Percentiles rank a stretch among this genome's conserved stretches.
phyloP scores from a whole-genome alignment of 2,329 filamentous ascomycete species.

The Venturia carpophila region DNA sequence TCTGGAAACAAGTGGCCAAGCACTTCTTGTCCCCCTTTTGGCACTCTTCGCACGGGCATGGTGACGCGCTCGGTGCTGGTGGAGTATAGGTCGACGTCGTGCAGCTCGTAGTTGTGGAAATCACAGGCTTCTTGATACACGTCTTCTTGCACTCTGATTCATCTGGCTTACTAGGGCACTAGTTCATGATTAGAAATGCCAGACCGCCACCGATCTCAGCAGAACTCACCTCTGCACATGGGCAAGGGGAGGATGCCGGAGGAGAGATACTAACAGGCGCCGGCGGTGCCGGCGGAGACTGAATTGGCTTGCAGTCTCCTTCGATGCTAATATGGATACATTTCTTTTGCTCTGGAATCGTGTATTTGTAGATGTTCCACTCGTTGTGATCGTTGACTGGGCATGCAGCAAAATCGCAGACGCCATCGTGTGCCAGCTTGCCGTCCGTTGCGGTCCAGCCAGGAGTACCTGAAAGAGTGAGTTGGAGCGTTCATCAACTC shows the following conservation, averaged over 20 bases:
- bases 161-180: background rate
- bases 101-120: too few relatives aligned
- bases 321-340: conserved; percentile 45
- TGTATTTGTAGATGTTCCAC: conserved; percentile 48
- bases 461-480: conserved; percentile 30
- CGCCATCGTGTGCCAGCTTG: conserved; percentile 44
- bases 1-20: background rate
- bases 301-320: conserved; percentile 22
- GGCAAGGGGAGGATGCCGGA: background rate
- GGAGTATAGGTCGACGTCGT: too few relatives aligned
- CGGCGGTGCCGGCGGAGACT: background rate
- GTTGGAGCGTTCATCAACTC: background rate
- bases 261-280: background rate
- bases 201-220: background rate
- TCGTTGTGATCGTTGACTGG: conserved; percentile 47
- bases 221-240: background rate
- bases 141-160: background rate
- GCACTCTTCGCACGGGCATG: background rate
- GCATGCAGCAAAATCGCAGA: conserved; percentile 52
- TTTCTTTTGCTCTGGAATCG: conserved; percentile 37
- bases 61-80: background rate
- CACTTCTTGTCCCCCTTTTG: background rate
- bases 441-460: conserved; percentile 53
- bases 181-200: background rate
- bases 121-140: background rate